Percentiles rank a stretch among this genome's conserved stretches.
phyloP scores from a whole-genome alignment of 495 filamentous ascomycete genomes.

The Bathelium albidoporum region DNA sequence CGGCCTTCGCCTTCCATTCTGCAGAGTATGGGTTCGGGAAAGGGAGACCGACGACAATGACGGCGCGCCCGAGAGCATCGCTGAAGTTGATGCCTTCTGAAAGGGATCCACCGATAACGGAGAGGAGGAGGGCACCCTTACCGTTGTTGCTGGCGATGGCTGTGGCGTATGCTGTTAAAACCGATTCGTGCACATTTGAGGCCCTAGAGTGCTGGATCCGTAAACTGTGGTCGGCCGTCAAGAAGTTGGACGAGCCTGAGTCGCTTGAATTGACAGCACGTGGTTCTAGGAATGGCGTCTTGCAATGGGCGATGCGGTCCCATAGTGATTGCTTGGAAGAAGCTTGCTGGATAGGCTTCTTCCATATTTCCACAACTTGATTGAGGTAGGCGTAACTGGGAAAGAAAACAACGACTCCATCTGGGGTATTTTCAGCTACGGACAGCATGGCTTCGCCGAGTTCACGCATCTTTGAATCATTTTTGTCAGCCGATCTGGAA shows the following conservation, averaged over 20 bases:
- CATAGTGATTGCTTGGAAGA: slow-evolving; percentile 15
- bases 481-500: neutral
- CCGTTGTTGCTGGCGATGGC: slow-evolving; percentile 47
- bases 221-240: slow-evolving; percentile 23
- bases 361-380: slow-evolving; percentile 10
- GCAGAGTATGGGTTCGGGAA: slow-evolving; percentile 86
- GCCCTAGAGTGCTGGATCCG: neutral
- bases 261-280: slow-evolving; percentile 11
- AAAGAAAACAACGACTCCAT: slow-evolving; percentile 94
- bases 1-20: slow-evolving; percentile 84
- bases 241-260: slow-evolving; percentile 39
- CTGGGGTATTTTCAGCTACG: slow-evolving; percentile 63
- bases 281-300: slow-evolving; percentile 31
- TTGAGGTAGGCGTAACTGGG: slow-evolving; percentile 81
- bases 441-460: slow-evolving; percentile 64
- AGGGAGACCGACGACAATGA: slow-evolving; percentile 80
- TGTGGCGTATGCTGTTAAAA: slow-evolving; percentile 59
- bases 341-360: neutral
- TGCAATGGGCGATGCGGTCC: slow-evolving; percentile 18
- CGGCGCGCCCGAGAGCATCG: slow-evolving; percentile 76
- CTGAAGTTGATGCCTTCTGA: slow-evolving; percentile 98
- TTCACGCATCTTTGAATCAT: slow-evolving; percentile 30
- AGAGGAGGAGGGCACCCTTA: slow-evolving; percentile 73
- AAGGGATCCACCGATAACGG: slow-evolving; percentile 89
- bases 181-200: slow-evolving; percentile 42